Base-by-base conservation (phyloP, 331 rosid species). In the Phaseolus coccineus region DNA sequence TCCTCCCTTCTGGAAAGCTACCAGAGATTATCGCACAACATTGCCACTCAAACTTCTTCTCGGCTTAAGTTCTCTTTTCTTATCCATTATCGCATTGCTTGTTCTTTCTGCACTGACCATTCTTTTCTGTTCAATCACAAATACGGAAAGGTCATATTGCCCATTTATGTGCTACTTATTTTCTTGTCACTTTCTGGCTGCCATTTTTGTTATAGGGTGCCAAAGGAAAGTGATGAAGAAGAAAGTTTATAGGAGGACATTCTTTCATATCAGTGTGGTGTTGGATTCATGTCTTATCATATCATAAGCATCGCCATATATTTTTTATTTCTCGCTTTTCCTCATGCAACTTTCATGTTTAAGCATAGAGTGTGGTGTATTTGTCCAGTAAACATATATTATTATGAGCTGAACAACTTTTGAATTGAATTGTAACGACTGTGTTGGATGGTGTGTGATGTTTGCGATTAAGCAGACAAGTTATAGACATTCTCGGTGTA, bases 81-180 rank as follows among this genome's bases (percentile, higher is more conserved):
- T 71, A 6, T 62, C 85, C 28, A 77, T 82, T 55, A 5, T 70
- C 69, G 4, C 90, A 0, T 58, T 89, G 83, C 48, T 89, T 66
- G 31, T 3, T 78, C 92, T 4, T 87, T 87, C 74, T 89, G 93
- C 27, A 71, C 86, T 0, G 88, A 87, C 0, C 88, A 89, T 77
- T 30, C 67, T 64, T 89, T 89, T 35, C 58, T 85, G 39, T 77
- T 87, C 3, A 13, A 42, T 4, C 64, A 15, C 19, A 71, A 46
- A 3, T 62, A 76, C 30, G 73, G 31, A 15, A 7, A 14, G 13
- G 15, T 77, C 0, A 33, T 85, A 1, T 78, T 77, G 13, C 86
- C 85, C 0, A 5, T 85, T 13, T 87, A 89, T 53, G 80, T 2
- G 81, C 58, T 0, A 62, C 84, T 56, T 82, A 84, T 51, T 13